Evolutionary conservation across 23 red algal species (phyloP), one percentile per base, ranked within the genome.

Genomic region (Chondrus crispus): DNA sequence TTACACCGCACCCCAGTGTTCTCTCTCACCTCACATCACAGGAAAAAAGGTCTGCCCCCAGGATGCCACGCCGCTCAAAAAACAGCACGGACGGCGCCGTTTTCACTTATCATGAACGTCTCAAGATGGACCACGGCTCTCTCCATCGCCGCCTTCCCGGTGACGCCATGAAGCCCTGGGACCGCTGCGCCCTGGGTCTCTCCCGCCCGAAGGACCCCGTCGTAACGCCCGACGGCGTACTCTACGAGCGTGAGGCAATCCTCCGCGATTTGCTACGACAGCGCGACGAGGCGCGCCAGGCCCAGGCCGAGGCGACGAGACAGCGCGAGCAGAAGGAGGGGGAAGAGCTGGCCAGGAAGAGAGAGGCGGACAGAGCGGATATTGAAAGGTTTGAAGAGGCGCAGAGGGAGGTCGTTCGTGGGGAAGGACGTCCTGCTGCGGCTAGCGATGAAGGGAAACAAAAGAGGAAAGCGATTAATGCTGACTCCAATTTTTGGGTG

Each of bases 41-140:
- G n/a, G n/a, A n/a, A n/a, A n/a, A n/a, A n/a, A n/a, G n/a, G n/a
- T n/a, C n/a, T n/a, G n/a, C n/a, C n/a, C 1, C n/a, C n/a, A 87
- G 36, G 29, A 96, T 96, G 95, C 74, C 95, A 38, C 32, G 88
- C 39, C 89, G 90, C 5, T 96, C 95, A 5, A 96, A 96, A 57
- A 88, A 89, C 75, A 96, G 74, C 58, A 89, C 82, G 57, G 95
- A 96, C 83, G 89, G 89, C 2, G 95, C 95, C 1, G 76, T 90
- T 4, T 96, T 96, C 79, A 92, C 95, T 5, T 96, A 96, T 51
- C 62, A 81, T 62, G 93, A 95, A 44, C 68, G 87, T 19, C 85
- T 57, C 4, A 85, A 73, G 35, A 96, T 93, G 90, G 76, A 83
- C 18, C 85, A 90, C 32, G 92, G 92, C 4, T 94, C 92, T 37